phyloP scores from a whole-genome alignment of 148 eudicot genomes.

The Rhododendron ferrugineum region DNA sequence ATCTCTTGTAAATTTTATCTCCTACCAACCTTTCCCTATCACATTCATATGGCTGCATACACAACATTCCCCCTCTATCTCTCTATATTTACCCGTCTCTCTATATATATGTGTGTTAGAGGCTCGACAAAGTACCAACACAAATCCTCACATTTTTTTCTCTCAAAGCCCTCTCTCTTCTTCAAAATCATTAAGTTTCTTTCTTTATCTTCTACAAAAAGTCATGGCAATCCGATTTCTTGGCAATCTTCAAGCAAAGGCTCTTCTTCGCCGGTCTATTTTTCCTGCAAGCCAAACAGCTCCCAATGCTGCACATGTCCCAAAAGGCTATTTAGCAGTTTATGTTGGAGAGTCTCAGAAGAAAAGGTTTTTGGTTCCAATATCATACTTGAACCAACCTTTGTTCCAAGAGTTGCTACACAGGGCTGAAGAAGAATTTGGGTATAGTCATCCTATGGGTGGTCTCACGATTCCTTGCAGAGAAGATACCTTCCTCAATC shows the following conservation, averaged over 20 bases:
- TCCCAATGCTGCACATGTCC: constrained; percentile 14
- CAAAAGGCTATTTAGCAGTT: constrained; percentile 53
- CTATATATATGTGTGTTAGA: neutral
- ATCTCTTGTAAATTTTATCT: neutral
- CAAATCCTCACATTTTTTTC: neutral
- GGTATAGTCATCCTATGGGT: constrained; percentile 49
- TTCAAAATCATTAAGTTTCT: neutral
- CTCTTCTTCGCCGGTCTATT: neutral
- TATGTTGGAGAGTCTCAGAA: constrained; percentile 37
- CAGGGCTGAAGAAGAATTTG: constrained; percentile 45
- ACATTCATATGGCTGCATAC: neutral
- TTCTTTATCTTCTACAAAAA: neutral
- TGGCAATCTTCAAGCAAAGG: neutral
- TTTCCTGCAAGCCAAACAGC: constrained; percentile 8
- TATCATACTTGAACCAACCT: constrained; percentile 26
- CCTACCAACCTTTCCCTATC: neutral
- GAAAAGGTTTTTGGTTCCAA: constrained; percentile 18
- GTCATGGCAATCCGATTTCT: constrained; percentile 12
- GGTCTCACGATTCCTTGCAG: constrained; percentile 27
- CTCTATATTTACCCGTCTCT: neutral
- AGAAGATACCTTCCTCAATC: constrained; percentile 6
- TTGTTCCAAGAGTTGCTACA: constrained; percentile 13
- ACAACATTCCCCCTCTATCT: neutral
- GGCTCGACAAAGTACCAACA: neutral
- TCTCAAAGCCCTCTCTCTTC: neutral